Evolutionary conservation across 2,329 filamentous ascomycete genomes (phyloP), one percentile per base, ranked within the genome.

Genomic region (Penicillium sp.): DNA sequence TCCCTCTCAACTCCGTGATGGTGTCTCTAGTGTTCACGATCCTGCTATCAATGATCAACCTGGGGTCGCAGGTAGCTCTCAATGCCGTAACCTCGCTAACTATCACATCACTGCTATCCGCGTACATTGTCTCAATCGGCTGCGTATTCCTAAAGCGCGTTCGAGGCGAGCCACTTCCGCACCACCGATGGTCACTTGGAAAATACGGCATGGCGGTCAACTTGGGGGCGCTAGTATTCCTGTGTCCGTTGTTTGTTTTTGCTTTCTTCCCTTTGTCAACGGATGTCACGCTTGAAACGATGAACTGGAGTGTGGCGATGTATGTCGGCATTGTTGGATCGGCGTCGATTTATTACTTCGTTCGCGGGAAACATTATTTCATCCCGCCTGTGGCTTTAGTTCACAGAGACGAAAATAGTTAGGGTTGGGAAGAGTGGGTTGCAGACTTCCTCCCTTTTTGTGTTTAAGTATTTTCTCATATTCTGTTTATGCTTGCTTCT

Each of bases 11-110:
- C 42, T 69, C 75, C 2, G 73, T 79, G 47, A 60, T 75, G 45
- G 64, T 76, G 6, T 74, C 76, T 2, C 70, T 76, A 4, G 57
- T 70, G 10, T 66, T 73, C 33, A 72, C 73, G 14, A 64, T 68
- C 4, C 66, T 78, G 3, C 69, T 80, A 31, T 72, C 73, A 0
- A 63, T 80, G 19, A 77, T 80, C 67, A 79, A 78, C 56, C 73
- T 80, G 46, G 77, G 75, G 37, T 77, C 75, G n/a, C 62, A 65
- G 16, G 64, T 68, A 3, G 74, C 73, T 8, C 66, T 76, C 41
- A 69, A 71, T 50, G 72, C 72, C 46, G 71, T 76, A 37, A 60
- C 74, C 18, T 74, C 74, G 2, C 65, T 76, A 4, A 70, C 67
- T 2, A 66, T 74, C 22, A 66, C 67, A 5, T 70, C 72, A 7